Evolutionary conservation across 1,284 basidiomycete species (phyloP), one percentile per base, ranked within the genome.

Genomic region (Malassezia brasiliensis): DNA sequence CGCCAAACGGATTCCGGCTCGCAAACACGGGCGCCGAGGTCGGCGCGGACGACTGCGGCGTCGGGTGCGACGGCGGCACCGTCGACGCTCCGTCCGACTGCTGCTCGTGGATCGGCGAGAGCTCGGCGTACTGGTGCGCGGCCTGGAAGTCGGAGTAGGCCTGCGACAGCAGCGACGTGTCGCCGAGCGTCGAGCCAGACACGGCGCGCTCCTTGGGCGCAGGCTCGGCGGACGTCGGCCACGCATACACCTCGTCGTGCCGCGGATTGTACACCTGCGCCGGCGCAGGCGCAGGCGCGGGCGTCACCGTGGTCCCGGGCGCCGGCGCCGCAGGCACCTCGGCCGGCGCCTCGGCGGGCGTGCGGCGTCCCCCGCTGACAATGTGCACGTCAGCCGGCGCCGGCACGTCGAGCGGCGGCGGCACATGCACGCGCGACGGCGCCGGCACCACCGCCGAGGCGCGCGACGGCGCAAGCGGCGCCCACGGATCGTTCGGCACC

Each of bases 201-300:
- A 14, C 38, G 19, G 12, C 19, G 10, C 20, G 38, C 19, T 20
- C 20, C 38, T 20, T 25, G 38, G 38, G 38, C 38, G 6, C 8
- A 3, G 36, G 36, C 6, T 37, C 36, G 10, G 32, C 30, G 40
- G 42, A 11, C 6, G 45, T 22, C 1, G 53, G 53, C 53, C 53
- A 56, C 3, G 41, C n/a, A n/a, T 56, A 56, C 28, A 56, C 39
- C 22, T 49, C 41, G 8, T 56, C 53, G 37, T 56, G 53, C 25
- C 53, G 47, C 15, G 48, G 53, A 15, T 47, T 48, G n/a, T n/a
- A 6, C 32, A 45, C 42, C 8, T 2, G 17, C 20, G 20, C 5
- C 17, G 32, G 32, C 32, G 32, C 25, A 28, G 25, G 25, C 25
- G 25, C 25, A 28, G 25, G n/a, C n/a, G n/a, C 32, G 6, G 9